Evolutionary conservation across 352 stramenopile species (phyloP).

Genomic region (Globisporangium echinulatum): DNA sequence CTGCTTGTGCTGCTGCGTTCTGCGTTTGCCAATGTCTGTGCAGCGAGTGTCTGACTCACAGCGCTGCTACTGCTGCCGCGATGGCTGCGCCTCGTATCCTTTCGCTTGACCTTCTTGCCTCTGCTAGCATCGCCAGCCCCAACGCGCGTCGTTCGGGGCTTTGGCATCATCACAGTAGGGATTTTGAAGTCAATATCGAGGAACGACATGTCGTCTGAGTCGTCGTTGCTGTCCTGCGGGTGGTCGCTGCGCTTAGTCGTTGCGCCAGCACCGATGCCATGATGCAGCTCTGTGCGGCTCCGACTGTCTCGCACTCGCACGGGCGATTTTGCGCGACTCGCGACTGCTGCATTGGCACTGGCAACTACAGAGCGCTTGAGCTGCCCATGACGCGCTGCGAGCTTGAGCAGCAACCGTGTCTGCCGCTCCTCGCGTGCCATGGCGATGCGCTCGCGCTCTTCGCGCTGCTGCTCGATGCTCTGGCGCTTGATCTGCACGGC

Average conservation of each 20-base stretch:
- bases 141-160: background rate
- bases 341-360: background rate
- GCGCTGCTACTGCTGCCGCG: too few relatives aligned
- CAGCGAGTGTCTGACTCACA: background rate
- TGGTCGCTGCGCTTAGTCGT: background rate
- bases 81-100: background rate
- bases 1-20: background rate
- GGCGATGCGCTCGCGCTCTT: conserved; percentile 51
- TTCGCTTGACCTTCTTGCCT: background rate
- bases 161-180: conserved; percentile 24
- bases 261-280: background rate
- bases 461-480: conserved; percentile 47
- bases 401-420: conserved; percentile 39
- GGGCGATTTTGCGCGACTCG: background rate
- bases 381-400: conserved; percentile 15
- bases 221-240: conserved; percentile 12
- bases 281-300: conserved; percentile 6
- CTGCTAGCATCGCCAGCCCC: too few relatives aligned
- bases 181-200: conserved; percentile 42
- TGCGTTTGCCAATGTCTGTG: too few relatives aligned
- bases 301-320: conserved; percentile 5
- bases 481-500: conserved; percentile 39
- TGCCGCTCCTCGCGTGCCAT: conserved; percentile 76
- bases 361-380: conserved; percentile 2
- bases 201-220: conserved; percentile 37